phyloP scores from a whole-genome alignment of 345 rosid genomes.

The Gossypium ekmanianum region DNA sequence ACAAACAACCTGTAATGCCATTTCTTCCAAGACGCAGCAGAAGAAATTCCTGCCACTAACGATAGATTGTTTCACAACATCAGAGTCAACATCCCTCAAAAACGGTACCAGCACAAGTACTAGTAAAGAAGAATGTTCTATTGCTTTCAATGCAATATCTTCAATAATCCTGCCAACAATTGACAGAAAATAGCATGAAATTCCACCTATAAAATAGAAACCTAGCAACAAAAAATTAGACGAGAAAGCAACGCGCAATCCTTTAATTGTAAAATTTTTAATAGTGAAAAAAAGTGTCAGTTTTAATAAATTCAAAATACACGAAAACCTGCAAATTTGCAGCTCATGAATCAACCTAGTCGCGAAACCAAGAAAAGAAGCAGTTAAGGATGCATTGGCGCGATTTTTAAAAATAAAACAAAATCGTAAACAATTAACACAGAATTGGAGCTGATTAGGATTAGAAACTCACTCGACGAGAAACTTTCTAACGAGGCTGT shows the following conservation, averaged over 20 bases:
- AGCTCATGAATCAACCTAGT: background rate
- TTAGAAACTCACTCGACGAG: conserved; percentile 68
- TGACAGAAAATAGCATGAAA: background rate
- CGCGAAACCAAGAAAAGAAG: background rate
- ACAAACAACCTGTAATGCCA: conserved; percentile 67
- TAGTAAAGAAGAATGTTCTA: conserved; percentile 54
- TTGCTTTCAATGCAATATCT: conserved; percentile 62
- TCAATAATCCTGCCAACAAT: conserved; percentile 67
- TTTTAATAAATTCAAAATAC: background rate
- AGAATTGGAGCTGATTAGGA: conserved; percentile 19
- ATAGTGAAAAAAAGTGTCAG: background rate
- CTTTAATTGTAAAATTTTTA: conserved; percentile 13
- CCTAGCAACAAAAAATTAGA: background rate
- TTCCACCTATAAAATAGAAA: background rate
- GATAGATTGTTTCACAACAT: conserved; percentile 63
- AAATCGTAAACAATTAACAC: background rate
- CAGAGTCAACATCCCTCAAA: conserved; percentile 53
- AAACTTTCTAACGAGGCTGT: conserved; percentile 65
- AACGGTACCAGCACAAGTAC: conserved; percentile 56
- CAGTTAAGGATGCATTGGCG: background rate
- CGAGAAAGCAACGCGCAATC: background rate
- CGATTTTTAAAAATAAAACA: conserved; percentile 13
- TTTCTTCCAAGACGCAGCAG: conserved; percentile 62
- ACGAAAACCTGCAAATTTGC: background rate
- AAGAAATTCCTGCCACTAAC: conserved; percentile 54